These are phyloP conservation scores for Diaporthe vaccinii DNA, from an alignment of 2,329 filamentous ascomycete species.

Conservation along the genomic window DNA sequence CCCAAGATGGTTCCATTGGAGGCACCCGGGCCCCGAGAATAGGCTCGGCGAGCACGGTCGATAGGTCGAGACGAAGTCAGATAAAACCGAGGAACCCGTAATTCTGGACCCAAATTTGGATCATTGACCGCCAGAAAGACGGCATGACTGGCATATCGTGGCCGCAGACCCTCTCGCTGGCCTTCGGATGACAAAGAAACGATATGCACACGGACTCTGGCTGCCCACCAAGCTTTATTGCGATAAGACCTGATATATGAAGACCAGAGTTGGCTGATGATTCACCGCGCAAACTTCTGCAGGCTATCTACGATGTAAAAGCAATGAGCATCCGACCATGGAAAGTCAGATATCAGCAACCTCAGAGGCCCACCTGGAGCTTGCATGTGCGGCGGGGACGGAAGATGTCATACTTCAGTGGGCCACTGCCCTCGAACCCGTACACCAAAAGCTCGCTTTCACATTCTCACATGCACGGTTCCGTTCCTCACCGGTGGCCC, in stretches of 20 bases:
- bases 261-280: neutral
- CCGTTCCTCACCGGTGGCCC: too few relatives aligned
- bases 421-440: neutral
- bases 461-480: neutral
- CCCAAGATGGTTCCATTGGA: neutral
- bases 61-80: neutral
- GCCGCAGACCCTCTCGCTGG: neutral
- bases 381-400: neutral
- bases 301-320: neutral
- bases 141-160: neutral
- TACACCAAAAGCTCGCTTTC: neutral
- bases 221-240: neutral
- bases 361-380: neutral
- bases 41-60: conserved; percentile 1
- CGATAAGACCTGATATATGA: neutral
- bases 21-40: neutral
- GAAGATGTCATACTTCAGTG: neutral
- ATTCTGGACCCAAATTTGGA: neutral
- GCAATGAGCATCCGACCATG: neutral
- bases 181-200: neutral
- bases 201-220: neutral
- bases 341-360: conserved; percentile 9
- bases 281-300: neutral
- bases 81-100: neutral
- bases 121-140: neutral